phyloP scores from a whole-genome alignment of 2,329 filamentous ascomycete species.

The Huntiella decipiens region DNA sequence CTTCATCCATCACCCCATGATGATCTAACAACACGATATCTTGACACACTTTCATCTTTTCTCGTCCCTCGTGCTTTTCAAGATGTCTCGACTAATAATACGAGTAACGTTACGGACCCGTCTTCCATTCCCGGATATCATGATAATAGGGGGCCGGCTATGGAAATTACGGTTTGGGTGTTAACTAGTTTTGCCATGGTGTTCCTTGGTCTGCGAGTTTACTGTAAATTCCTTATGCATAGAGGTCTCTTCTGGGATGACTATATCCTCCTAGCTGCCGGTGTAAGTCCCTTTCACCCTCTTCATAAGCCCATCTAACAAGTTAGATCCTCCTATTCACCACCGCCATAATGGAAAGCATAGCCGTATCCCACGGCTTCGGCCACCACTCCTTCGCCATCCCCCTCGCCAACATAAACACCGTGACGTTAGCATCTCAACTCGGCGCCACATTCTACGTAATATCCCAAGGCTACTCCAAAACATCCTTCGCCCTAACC shows the following conservation, averaged over 20 bases:
- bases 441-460: constrained; percentile 4
- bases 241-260: constrained; percentile 22
- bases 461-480: constrained; percentile 11
- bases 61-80: neutral
- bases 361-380: constrained; percentile 11
- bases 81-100: neutral
- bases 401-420: neutral
- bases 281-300: constrained; percentile 10
- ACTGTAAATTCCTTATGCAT: constrained; percentile 20
- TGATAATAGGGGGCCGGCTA: constrained; percentile 7
- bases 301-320: neutral
- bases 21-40: too few relatives aligned
- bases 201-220: constrained; percentile 17
- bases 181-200: constrained; percentile 4
- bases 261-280: constrained; percentile 18
- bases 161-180: constrained; percentile 7
- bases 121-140: neutral
- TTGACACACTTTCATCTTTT: neutral
- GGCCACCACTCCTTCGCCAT: constrained; percentile 12
- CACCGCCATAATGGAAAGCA: constrained; percentile 7
- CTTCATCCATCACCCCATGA: too few relatives aligned
- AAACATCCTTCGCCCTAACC: constrained; percentile 16
- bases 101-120: neutral
- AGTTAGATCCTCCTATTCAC: constrained; percentile 1
- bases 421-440: neutral